Evolutionary conservation across 345 rosid genomes (phyloP), one percentile per base, ranked within the genome.

Genomic region (Raphanus raphanistrum): DNA sequence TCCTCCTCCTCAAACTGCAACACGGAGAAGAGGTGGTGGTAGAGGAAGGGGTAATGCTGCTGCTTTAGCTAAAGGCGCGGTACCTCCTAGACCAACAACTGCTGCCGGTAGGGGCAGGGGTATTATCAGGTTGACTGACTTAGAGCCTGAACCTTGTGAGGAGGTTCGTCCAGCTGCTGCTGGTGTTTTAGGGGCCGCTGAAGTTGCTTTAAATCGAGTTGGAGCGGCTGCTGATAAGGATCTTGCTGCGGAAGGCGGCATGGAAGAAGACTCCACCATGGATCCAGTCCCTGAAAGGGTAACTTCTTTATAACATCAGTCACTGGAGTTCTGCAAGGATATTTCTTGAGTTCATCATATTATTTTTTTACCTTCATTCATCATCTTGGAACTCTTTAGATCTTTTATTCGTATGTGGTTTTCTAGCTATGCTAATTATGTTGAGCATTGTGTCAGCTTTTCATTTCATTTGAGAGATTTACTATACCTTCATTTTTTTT

Each of bases 1-100:
- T 76, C 48, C 48, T 41, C 41, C 41, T 35, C 83, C 88, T 69
- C 97, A 84, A 80, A 86, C 87, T 83, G 84, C 84, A 80, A 85
- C 98, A 71, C 87, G 94, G 84, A 91, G 96, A 83, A 89, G 97
- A 88, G 92, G 93, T 82, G 90, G 89, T 75, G 98, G 98, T 79
- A 85, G 96, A 87, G 97, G 97, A 79, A 90, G 98, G 80, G 98
- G 90, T 0, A 28, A 28, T 28, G 31, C 31, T 89, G 96, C 92
- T 45, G 96, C 83, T 86, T 86, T 93, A 88, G 97, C 88, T 72
- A 88, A 90, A 84, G 90, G 84, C 38, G 86, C 86, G 67, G 38
- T 78, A 76, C 88, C 89, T 32, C 68, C 87, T 5, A 87, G 94
- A 87, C 90, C 88, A 75, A 75, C 91, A 74, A 73, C 91, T 35